phyloP scores from a whole-genome alignment of 371 early-diverging fungal species.

The Dinochytrium kinnereticum region DNA sequence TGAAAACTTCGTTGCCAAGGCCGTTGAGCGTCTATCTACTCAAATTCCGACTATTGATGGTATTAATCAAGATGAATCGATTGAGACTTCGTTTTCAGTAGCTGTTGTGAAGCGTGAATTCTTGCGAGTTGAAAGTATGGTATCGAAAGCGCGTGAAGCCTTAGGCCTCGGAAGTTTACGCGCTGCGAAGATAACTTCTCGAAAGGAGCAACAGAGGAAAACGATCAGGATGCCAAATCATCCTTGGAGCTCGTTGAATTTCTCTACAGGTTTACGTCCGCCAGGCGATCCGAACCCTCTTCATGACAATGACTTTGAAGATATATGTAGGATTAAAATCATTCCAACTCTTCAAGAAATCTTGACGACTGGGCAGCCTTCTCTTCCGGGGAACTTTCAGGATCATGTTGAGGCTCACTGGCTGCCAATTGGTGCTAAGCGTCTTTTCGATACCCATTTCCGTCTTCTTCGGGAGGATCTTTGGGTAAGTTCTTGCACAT shows the following conservation, averaged over 20 bases:
- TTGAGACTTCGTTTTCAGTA: too few relatives aligned
- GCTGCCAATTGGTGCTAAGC: constrained; percentile 58
- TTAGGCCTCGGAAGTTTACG: background rate
- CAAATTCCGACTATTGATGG: background rate
- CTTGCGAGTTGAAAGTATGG: constrained; percentile 18
- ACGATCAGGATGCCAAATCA: background rate
- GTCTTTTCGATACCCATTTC: constrained; percentile 70
- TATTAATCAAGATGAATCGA: too few relatives aligned
- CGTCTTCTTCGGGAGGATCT: constrained; percentile 69
- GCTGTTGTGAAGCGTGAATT: constrained; percentile 6
- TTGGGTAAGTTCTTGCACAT: constrained; percentile 48
- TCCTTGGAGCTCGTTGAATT: background rate
- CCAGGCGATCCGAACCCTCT: constrained; percentile 2
- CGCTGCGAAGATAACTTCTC: background rate
- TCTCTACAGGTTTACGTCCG: background rate
- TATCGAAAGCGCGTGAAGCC: constrained; percentile 18
- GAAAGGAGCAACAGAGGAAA: background rate
- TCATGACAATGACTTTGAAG: constrained; percentile 54
- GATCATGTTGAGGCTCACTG: constrained; percentile 28
- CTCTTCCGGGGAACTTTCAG: constrained; percentile 60
- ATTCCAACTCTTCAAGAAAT: constrained; percentile 56
- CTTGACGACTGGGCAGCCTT: constrained; percentile 27
- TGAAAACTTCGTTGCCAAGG: background rate
- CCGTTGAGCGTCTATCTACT: constrained; percentile 10
- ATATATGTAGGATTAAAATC: constrained; percentile 46